Percentiles rank a stretch among this genome's conserved stretches.
Evolutionary conservation across 2,329 filamentous ascomycete genomes (phyloP).

Genomic region (Nectriaceae sp.): DNA sequence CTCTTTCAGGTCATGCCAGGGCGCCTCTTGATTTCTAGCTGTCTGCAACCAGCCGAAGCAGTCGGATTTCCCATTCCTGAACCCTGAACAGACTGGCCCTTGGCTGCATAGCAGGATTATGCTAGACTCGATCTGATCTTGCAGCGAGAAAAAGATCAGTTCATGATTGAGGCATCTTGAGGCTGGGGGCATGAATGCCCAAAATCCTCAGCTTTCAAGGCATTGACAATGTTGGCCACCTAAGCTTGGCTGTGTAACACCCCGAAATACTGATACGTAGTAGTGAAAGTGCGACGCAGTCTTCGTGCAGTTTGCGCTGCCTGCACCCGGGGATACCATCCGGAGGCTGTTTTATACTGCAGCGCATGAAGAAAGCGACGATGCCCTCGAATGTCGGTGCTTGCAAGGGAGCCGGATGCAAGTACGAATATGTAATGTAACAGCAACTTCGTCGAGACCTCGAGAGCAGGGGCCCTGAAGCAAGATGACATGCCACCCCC

Average conservation of each 20-base stretch:
- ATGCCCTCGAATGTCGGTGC: too few relatives aligned
- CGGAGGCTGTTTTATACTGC: too few relatives aligned
- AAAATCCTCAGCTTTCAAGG: not conserved
- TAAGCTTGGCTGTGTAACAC: too few relatives aligned
- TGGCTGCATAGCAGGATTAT: constrained; percentile 9
- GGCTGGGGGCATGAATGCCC: not conserved
- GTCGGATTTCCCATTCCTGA: constrained; percentile 12
- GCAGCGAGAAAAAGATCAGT: not conserved
- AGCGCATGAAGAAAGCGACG: too few relatives aligned
- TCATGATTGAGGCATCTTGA: not conserved
- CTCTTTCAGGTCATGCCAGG: constrained; percentile 13
- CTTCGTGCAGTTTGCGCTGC: too few relatives aligned
- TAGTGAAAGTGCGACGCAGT: too few relatives aligned
- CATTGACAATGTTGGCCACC: too few relatives aligned
- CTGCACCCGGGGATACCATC: too few relatives aligned
- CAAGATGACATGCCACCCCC: constrained; percentile 34
- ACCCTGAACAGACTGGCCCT: constrained; percentile 17
- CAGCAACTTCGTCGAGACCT: not conserved
- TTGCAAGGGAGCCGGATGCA: not conserved
- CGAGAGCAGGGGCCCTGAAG: constrained; percentile 18
- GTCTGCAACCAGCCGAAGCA: constrained; percentile 13
- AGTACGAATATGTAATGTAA: constrained; percentile 4
- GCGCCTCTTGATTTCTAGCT: too few relatives aligned
- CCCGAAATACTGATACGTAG: too few relatives aligned
- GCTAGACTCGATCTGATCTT: constrained; percentile 3